phyloP scores from a whole-genome alignment of 2,329 filamentous ascomycete genomes.

The Microascus cirrosus region DNA sequence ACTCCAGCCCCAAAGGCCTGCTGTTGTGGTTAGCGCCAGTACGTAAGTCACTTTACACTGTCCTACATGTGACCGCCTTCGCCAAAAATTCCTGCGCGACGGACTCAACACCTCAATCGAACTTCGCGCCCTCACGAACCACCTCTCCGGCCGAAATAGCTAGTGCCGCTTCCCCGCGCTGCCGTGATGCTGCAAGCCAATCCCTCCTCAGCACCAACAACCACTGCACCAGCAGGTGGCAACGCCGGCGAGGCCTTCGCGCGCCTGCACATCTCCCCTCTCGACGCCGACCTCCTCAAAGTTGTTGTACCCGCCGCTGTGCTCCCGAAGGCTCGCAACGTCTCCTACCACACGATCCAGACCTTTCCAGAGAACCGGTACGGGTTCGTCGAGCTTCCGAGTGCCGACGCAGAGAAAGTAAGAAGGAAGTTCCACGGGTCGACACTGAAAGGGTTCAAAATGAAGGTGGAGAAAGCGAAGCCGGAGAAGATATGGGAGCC shows the following conservation, averaged over 20 bases:
- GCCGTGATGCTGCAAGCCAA: not conserved
- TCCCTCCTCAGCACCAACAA: not conserved
- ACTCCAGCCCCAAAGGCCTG: not conserved
- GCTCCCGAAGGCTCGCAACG: slow-evolving; percentile 56
- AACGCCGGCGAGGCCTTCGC: not conserved
- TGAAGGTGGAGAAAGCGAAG: slow-evolving; percentile 72
- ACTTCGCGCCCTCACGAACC: not conserved
- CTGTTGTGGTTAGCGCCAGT: not conserved
- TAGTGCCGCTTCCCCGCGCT: not conserved
- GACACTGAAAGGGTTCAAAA: slow-evolving; percentile 73
- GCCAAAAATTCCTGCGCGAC: not conserved
- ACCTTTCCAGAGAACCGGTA: slow-evolving; percentile 86
- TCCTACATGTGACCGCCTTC: not conserved
- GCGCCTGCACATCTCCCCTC: slow-evolving; percentile 72
- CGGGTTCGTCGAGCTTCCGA: slow-evolving; percentile 79
- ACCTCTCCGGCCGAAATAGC: not conserved
- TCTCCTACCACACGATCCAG: slow-evolving; percentile 79
- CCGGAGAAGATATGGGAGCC: slow-evolving; percentile 33
- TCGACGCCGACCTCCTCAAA: slow-evolving; percentile 63
- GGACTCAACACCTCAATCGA: not conserved
- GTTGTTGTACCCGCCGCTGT: slow-evolving; percentile 60
- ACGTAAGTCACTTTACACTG: not conserved
- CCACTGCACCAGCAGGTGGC: not conserved
- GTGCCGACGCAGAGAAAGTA: slow-evolving; percentile 75
- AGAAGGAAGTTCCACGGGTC: slow-evolving; percentile 85